phyloP scores from a whole-genome alignment of 2,329 filamentous ascomycete species.

The Colletotrichum theobromicola region DNA sequence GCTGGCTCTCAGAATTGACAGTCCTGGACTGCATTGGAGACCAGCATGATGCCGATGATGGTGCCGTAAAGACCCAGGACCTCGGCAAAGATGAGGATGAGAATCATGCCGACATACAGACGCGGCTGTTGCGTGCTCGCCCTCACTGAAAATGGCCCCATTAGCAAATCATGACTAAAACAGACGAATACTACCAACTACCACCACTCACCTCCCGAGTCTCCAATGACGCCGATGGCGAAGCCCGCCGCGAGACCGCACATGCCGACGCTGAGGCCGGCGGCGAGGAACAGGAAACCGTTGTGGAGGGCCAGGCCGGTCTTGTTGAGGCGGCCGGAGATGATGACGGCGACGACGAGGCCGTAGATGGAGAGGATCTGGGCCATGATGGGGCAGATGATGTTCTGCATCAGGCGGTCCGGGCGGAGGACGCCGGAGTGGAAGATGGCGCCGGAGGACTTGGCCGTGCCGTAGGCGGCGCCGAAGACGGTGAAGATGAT shows the following conservation, averaged over 20 bases:
- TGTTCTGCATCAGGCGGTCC: constrained; percentile 49
- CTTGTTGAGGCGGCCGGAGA: constrained; percentile 39
- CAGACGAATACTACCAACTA: neutral
- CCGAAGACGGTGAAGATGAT: constrained; percentile 59
- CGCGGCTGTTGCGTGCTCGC: constrained; percentile 53
- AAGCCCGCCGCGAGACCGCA: constrained; percentile 52
- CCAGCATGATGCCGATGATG: constrained; percentile 54
- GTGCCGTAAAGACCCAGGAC: constrained; percentile 51
- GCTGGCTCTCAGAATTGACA: neutral
- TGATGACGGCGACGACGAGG: constrained; percentile 49
- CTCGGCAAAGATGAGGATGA: constrained; percentile 53
- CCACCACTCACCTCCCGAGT: constrained; percentile 48
- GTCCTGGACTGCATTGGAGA: constrained; percentile 34
- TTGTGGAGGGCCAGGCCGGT: constrained; percentile 49
- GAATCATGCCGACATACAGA: constrained; percentile 51
- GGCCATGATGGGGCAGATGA: constrained; percentile 51
- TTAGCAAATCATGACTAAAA: neutral
- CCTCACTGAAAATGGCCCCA: constrained; percentile 34
- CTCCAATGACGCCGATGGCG: constrained; percentile 51
- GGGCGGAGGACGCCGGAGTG: constrained; percentile 48
- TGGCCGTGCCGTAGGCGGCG: constrained; percentile 49
- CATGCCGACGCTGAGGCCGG: constrained; percentile 47
- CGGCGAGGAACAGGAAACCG: constrained; percentile 48
- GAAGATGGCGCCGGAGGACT: constrained; percentile 48
- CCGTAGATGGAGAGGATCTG: constrained; percentile 55